Conservation (phyloP, 2,329 filamentous ascomycete genomes). For the Fusarium lyarnte region DNA sequence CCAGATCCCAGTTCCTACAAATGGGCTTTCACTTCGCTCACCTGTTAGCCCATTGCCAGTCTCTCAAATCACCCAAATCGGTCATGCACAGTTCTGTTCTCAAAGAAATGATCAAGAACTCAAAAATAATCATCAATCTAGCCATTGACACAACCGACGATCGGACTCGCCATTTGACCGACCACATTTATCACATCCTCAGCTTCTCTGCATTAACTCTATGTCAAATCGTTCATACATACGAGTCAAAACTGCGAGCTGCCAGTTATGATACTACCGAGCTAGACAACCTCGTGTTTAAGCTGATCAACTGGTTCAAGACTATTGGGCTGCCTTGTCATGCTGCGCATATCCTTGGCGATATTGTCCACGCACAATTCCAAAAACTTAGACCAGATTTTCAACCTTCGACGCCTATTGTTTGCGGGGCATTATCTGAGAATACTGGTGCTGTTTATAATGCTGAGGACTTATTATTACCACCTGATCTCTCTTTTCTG, state of each 20-base stretch:
- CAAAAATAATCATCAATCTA: constrained; percentile 41
- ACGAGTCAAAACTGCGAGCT: constrained; percentile 29
- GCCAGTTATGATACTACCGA: constrained; percentile 16
- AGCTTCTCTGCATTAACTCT: constrained; percentile 42
- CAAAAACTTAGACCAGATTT: constrained; percentile 31
- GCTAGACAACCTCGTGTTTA: constrained; percentile 29
- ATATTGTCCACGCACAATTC: constrained; percentile 39
- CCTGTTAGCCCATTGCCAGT: constrained; percentile 38
- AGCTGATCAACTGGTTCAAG: constrained; percentile 38
- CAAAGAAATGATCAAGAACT: constrained; percentile 38
- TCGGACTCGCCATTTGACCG: constrained; percentile 42
- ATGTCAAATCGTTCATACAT: constrained; percentile 36
- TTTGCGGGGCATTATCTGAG: background rate
- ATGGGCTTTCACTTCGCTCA: constrained; percentile 45
- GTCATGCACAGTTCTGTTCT: constrained; percentile 20
- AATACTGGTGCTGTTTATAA: background rate
- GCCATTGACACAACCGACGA: constrained; percentile 44
- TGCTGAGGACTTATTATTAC: background rate
- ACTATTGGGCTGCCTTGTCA: constrained; percentile 42
- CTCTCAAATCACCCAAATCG: constrained; percentile 28
- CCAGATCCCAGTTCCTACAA: constrained; percentile 44
- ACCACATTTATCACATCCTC: constrained; percentile 46
- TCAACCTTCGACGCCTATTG: background rate
- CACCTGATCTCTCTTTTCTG: constrained; percentile 5
- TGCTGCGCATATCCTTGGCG: constrained; percentile 38